Conservation (phyloP, 768 basidiomycete genomes). For the Mycena vitilis region DNA sequence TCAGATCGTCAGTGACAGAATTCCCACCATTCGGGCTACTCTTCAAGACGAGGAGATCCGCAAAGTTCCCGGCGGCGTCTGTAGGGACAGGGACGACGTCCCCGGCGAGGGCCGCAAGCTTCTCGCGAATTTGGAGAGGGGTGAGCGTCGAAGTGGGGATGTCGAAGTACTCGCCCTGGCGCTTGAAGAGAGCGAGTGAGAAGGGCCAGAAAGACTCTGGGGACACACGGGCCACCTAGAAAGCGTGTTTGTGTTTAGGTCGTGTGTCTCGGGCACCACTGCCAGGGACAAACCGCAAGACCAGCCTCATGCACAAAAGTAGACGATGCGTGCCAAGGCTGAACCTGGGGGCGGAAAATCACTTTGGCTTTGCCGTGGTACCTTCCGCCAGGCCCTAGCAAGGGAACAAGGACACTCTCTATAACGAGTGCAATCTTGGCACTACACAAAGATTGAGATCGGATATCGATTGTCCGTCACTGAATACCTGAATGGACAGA, state of each 20-base stretch:
- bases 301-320: constrained; percentile 85
- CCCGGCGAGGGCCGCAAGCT: constrained; percentile 71
- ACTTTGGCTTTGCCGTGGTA: constrained; percentile 81
- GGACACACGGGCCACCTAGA: constrained; percentile 74
- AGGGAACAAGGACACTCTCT: constrained; percentile 69
- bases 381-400: constrained; percentile 66
- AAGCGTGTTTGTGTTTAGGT: background rate
- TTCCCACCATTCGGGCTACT: constrained; percentile 80
- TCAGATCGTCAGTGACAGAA: constrained; percentile 87
- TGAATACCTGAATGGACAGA: constrained; percentile 81
- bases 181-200: constrained; percentile 76
- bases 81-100: constrained; percentile 65
- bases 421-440: constrained; percentile 72
- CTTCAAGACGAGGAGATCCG: constrained; percentile 72
- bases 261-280: background rate
- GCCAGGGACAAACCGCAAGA: constrained; percentile 67
- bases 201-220: constrained; percentile 88
- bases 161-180: constrained; percentile 85
- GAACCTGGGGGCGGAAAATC: constrained; percentile 77
- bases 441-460: constrained; percentile 45
- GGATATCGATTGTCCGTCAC: background rate
- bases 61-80: constrained; percentile 63
- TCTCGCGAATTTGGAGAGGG: constrained; percentile 78
- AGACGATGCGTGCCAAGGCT: constrained; percentile 85
- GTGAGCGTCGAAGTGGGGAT: constrained; percentile 75